These are phyloP conservation scores for Microthyrium microscopicum DNA, from an alignment of 2,329 filamentous ascomycete genomes.

Conservation along the genomic window DNA sequence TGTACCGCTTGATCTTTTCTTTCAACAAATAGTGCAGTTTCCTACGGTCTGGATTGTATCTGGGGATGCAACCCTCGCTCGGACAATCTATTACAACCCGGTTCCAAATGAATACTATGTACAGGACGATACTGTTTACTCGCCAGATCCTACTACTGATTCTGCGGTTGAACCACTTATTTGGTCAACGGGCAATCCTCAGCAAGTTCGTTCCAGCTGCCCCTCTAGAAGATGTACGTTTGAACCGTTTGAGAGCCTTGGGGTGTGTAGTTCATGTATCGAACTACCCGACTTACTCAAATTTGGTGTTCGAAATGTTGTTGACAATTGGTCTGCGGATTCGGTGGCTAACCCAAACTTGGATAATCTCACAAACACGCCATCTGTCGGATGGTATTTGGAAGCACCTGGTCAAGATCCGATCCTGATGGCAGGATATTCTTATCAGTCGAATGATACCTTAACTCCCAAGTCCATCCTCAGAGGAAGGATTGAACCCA, in stretches of 20 bases:
- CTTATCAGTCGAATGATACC: not conserved
- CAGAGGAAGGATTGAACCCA: not conserved
- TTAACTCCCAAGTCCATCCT: not conserved
- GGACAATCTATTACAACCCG: not conserved
- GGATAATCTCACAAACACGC: not conserved
- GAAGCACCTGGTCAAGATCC: constrained; percentile 1
- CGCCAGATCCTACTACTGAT: not conserved
- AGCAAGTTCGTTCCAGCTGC: constrained; percentile 1
- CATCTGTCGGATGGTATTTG: constrained; percentile 7
- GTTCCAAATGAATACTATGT: not conserved
- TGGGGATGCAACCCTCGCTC: constrained; percentile 11
- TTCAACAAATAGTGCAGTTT: constrained; percentile 17
- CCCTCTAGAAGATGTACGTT: constrained; percentile 8
- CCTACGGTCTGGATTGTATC: constrained; percentile 10
- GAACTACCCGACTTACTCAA: constrained; percentile 1
- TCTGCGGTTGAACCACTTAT: not conserved
- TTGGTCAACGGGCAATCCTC: not conserved
- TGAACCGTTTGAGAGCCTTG: constrained; percentile 6
- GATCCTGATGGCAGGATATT: not conserved
- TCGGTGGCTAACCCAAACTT: constrained; percentile 1
- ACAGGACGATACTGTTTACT: not conserved
- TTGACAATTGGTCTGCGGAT: not conserved
- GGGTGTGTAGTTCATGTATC: constrained; percentile 4
- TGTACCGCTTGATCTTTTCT: constrained; percentile 15
- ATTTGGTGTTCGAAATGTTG: constrained; percentile 3